Evolutionary conservation across 805 yeast genomes (phyloP).

Genomic region (Jamesozyma jinghongensis): DNA sequence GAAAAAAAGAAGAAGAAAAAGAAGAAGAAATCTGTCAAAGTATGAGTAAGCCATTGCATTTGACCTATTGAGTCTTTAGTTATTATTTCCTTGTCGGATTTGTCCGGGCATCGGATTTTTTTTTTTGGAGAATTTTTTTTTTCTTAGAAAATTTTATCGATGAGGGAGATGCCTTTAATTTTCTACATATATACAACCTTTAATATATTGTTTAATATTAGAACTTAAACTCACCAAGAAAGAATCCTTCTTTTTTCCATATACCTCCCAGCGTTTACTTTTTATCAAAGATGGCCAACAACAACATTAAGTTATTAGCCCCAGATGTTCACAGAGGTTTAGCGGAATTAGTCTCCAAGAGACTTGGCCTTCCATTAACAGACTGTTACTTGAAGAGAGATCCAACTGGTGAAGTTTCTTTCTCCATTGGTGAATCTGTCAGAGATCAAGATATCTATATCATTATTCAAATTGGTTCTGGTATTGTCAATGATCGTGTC

Average conservation of each 20-base stretch:
- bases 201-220: too few relatives aligned
- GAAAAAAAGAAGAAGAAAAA: constrained; percentile 11
- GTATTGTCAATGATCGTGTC: constrained; percentile 64
- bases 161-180: neutral
- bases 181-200: too few relatives aligned
- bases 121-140: neutral
- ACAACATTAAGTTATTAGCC: constrained; percentile 59
- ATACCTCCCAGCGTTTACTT: too few relatives aligned
- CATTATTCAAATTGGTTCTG: constrained; percentile 71
- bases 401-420: constrained; percentile 66
- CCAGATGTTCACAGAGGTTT: constrained; percentile 59
- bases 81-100: neutral
- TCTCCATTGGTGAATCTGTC: constrained; percentile 70
- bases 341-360: constrained; percentile 56
- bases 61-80: neutral
- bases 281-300: constrained; percentile 60
- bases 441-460: constrained; percentile 79
- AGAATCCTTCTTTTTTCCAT: neutral
- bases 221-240: too few relatives aligned
- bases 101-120: neutral
- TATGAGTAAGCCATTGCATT: neutral
- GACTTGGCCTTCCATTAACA: constrained; percentile 50
- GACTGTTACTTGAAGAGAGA: constrained; percentile 58
- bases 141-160: neutral
- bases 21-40: constrained; percentile 8